Conservation (phyloP, 257 asterid genomes). For the Anisodus acutangulus region DNA sequence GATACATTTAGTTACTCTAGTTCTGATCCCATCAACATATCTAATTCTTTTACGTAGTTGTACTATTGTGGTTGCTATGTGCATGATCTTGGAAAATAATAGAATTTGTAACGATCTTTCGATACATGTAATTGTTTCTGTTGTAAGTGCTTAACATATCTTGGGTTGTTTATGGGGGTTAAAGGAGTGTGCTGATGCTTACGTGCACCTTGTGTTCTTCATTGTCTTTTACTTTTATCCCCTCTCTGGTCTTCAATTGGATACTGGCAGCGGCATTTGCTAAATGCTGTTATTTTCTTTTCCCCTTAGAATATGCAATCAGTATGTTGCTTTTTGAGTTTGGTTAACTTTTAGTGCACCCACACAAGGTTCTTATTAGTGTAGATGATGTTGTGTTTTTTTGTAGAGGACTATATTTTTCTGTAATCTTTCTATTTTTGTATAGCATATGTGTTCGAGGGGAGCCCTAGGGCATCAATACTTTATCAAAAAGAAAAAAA, state of each 20-base stretch:
- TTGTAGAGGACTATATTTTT: neutral
- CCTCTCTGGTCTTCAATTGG: neutral
- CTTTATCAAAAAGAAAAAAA: neutral
- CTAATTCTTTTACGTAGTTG: neutral
- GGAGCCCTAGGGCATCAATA: neutral
- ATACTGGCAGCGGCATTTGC: constrained; percentile 1
- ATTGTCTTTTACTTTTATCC: neutral
- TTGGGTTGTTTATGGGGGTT: constrained; percentile 11
- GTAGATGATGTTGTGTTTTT: neutral
- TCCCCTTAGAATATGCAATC: constrained; percentile 1
- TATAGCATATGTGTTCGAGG: neutral
- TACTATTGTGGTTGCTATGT: neutral
- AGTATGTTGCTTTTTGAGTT: constrained; percentile 5
- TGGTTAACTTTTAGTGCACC: constrained; percentile 7
- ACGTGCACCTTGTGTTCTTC: neutral
- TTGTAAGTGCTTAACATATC: neutral
- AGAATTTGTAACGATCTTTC: constrained; percentile 8
- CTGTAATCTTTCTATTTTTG: neutral
- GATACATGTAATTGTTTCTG: constrained; percentile 5
- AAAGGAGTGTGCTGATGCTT: neutral
- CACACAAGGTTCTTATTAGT: neutral
- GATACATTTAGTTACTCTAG: constrained; percentile 13
- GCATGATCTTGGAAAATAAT: neutral
- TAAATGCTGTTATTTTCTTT: constrained; percentile 9
- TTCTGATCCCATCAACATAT: neutral